Evolutionary conservation across 805 yeast species (phyloP).

Genomic region (Barnettozyma vustinii): DNA sequence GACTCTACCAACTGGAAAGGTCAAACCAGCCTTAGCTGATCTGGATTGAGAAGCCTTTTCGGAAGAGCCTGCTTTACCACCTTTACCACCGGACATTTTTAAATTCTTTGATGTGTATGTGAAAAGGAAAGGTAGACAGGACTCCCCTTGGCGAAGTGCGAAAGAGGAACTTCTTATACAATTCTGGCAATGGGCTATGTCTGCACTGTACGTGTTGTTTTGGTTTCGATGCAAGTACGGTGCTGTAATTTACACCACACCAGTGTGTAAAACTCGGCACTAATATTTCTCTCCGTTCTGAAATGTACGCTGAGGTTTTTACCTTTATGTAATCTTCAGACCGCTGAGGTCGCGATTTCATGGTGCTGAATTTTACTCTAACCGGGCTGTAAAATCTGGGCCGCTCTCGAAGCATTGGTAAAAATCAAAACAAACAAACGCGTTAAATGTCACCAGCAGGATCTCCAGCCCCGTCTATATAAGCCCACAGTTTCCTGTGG

Average conservation of each 20-base stretch:
- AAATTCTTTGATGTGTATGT: constrained; percentile 9
- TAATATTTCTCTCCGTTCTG: constrained; percentile 5
- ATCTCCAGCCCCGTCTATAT: constrained; percentile 1
- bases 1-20: constrained; percentile 99
- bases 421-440: constrained; percentile 1
- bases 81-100: constrained; percentile 62
- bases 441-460: neutral
- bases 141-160: neutral
- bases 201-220: neutral
- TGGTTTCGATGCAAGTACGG: neutral
- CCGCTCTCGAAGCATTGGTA: neutral
- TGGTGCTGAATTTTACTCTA: constrained; percentile 6
- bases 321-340: neutral
- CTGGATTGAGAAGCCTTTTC: constrained; percentile 96
- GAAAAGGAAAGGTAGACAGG: constrained; percentile 1
- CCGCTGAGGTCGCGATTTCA: neutral
- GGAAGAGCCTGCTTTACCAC: constrained; percentile 92
- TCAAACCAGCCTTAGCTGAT: constrained; percentile 97
- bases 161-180: constrained; percentile 1
- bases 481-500: constrained; percentile 13
- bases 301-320: neutral
- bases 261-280: neutral
- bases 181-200: neutral
- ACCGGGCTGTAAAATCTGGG: neutral
- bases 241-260: neutral